phyloP scores from a whole-genome alignment of 495 filamentous ascomycete genomes.

The Trichoderma virens region DNA sequence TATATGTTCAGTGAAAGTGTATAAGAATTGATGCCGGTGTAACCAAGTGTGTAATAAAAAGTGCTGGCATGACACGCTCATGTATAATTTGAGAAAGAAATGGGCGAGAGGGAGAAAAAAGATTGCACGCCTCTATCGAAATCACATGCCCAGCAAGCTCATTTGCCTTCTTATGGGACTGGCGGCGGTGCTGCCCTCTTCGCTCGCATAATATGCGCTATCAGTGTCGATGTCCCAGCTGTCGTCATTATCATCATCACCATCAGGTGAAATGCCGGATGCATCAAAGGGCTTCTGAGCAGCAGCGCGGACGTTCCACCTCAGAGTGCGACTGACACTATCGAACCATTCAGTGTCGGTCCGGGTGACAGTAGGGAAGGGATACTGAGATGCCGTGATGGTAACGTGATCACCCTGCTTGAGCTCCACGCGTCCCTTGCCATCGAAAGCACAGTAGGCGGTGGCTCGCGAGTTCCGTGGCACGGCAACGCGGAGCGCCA shows the following conservation, averaged over 20 bases:
- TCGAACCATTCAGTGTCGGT: constrained; percentile 87
- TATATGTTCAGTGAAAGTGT: not conserved
- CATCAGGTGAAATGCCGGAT: constrained; percentile 23
- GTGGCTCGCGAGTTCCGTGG: constrained; percentile 78
- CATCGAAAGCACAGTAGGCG: constrained; percentile 93
- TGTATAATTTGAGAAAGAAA: too few species aligned
- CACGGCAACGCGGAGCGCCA: constrained; percentile 80
- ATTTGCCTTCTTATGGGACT: constrained; percentile 62
- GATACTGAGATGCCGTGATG: constrained; percentile 88
- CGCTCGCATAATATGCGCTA: constrained; percentile 55
- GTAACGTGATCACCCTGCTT: constrained; percentile 88
- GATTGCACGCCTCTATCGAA: too few species aligned
- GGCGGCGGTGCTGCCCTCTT: constrained; percentile 50
- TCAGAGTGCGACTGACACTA: constrained; percentile 77
- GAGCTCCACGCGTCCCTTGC: constrained; percentile 88
- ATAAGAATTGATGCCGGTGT: not conserved
- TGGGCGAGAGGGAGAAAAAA: not conserved
- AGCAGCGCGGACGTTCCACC: constrained; percentile 87
- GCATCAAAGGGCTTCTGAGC: constrained; percentile 74
- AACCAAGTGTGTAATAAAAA: not conserved
- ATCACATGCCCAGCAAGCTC: constrained; percentile 49
- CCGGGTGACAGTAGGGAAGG: constrained; percentile 86
- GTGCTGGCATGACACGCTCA: not conserved
- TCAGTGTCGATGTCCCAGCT: constrained; percentile 86
- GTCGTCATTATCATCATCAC: constrained; percentile 38